Conservation (phyloP, 257 asterid species). For the Dorcoceras hygrometricum region DNA sequence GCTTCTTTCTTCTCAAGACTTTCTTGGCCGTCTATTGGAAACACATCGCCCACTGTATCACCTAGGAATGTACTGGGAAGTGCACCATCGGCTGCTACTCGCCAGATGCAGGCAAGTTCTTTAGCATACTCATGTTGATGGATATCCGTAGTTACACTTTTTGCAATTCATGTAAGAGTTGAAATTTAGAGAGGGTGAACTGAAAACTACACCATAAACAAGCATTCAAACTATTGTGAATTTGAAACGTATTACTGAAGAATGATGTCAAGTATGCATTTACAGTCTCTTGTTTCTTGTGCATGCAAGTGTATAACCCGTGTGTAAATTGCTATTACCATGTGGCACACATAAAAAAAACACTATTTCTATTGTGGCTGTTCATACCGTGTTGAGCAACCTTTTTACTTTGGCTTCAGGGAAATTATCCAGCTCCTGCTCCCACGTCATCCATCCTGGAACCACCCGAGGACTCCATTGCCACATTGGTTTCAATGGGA, state of each 20-base stretch:
- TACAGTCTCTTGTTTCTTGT: not conserved
- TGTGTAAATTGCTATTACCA: not conserved
- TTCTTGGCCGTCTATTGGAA: constrained; percentile 65
- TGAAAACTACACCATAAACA: not conserved
- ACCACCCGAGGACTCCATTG: constrained; percentile 81
- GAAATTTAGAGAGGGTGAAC: not conserved
- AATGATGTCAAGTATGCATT: not conserved
- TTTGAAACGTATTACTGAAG: not conserved
- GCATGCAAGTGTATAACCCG: not conserved
- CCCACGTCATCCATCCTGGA: constrained; percentile 43
- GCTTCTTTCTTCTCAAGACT: constrained; percentile 77
- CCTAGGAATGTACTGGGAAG: constrained; percentile 61
- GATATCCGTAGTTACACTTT: not conserved
- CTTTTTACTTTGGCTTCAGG: constrained; percentile 39
- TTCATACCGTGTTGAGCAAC: not conserved
- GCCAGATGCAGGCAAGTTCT: constrained; percentile 53
- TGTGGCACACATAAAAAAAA: constrained; percentile 2
- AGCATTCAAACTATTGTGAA: not conserved
- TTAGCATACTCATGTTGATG: not conserved
- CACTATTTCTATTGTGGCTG: not conserved
- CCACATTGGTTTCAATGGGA: constrained; percentile 83
- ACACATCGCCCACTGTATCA: constrained; percentile 54
- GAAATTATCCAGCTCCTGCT: constrained; percentile 46
- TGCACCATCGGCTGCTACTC: constrained; percentile 51
- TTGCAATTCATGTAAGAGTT: not conserved